phyloP scores from a whole-genome alignment of 208 protist species.

The Leishmania major region DNA sequence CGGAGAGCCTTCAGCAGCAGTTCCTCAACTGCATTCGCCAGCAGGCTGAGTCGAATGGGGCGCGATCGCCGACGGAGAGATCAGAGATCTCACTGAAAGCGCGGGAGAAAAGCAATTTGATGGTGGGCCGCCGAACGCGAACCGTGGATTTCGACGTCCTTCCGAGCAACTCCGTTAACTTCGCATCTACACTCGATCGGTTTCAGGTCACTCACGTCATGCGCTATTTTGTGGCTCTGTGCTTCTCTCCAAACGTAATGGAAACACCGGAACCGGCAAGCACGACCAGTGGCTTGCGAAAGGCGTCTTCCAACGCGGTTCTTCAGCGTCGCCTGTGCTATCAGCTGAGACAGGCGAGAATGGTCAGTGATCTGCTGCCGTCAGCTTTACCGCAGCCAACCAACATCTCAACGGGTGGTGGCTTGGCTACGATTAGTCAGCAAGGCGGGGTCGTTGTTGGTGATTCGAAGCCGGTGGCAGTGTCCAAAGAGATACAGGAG shows the following conservation, averaged over 20 bases:
- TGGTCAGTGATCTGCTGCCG: constrained; percentile 17
- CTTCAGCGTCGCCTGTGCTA: constrained; percentile 29
- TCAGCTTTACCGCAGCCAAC: constrained; percentile 11
- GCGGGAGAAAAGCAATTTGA: constrained; percentile 12
- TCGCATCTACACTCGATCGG: constrained; percentile 24
- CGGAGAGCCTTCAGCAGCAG: constrained; percentile 26
- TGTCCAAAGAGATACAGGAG: constrained; percentile 30
- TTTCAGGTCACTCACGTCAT: constrained; percentile 33
- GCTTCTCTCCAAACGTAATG: constrained; percentile 18
- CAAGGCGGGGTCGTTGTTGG: constrained; percentile 8
- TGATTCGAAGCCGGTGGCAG: constrained; percentile 19
- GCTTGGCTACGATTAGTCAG: constrained; percentile 1
- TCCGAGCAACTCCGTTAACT: constrained; percentile 12
- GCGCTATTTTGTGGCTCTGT: constrained; percentile 33
- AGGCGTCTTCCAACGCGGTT: constrained; percentile 4
- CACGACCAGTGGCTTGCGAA: constrained; percentile 11
- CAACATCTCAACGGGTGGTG: not conserved
- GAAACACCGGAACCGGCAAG: constrained; percentile 11
- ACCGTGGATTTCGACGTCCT: constrained; percentile 32
- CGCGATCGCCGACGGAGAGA: constrained; percentile 14
- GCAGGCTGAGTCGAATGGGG: constrained; percentile 17
- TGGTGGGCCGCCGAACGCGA: constrained; percentile 16
- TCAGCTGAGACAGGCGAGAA: constrained; percentile 24
- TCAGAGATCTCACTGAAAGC: constrained; percentile 22
- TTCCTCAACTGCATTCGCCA: constrained; percentile 27